Evolutionary conservation across 345 rosid genomes (phyloP).

Genomic region (Populus pruinosa): DNA sequence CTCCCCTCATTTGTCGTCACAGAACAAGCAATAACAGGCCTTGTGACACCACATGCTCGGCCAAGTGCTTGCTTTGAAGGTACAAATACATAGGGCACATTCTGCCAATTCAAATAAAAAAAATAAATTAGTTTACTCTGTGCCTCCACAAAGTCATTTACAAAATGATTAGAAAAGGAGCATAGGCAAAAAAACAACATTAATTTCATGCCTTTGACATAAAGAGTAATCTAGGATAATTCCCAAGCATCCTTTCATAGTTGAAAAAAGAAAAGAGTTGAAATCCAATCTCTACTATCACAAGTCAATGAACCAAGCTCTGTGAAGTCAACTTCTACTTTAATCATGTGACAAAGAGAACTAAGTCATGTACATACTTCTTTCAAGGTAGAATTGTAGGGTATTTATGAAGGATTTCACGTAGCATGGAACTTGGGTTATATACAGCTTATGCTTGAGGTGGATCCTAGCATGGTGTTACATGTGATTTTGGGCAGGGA

Average conservation of each 20-base stretch:
- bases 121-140: neutral
- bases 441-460: neutral
- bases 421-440: neutral
- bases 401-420: neutral
- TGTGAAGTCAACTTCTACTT: neutral
- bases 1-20: conserved; percentile 83
- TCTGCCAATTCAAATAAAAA: conserved; percentile 43
- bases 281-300: neutral
- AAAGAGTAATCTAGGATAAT: neutral
- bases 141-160: neutral
- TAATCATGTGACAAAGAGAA: neutral
- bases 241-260: neutral
- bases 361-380: neutral
- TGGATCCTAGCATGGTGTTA: neutral
- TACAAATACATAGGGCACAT: conserved; percentile 96
- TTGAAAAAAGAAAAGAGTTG: neutral
- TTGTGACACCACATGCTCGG: conserved; percentile 94
- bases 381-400: neutral
- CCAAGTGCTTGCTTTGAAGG: conserved; percentile 97
- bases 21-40: conserved; percentile 88
- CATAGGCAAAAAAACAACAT: neutral
- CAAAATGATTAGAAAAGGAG: neutral
- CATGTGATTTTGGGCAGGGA: neutral
- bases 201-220: neutral
- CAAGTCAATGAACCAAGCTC: neutral